Evolutionary conservation across 1,139 yeast genomes (phyloP), one percentile per base, ranked within the genome.

Genomic region (Yamadazyma triangularis): DNA sequence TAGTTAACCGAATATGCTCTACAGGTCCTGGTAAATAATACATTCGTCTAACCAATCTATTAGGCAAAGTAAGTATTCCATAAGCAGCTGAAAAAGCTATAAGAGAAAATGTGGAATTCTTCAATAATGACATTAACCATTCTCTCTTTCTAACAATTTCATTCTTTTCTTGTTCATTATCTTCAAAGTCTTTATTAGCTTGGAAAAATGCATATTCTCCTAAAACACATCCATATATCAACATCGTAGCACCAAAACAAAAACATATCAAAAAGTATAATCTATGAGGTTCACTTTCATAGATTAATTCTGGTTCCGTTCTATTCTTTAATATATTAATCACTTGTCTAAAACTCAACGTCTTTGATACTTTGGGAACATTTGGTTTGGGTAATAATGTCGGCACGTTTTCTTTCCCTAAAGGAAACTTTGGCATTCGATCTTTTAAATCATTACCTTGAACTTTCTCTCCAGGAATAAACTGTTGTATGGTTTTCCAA

Each of bases 271-370:
- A 60, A 51, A 85, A 84, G 52, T 84, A 86, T 18, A 84, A 63
- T 35, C 84, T 64, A 50, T 86, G 95, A 0, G 93, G 85, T 56
- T 86, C 95, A 20, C 88, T 78, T 61, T 83, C 89, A 55, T 86
- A 86, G 30, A 86, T 69, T 36, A 86, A 64, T 51, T 84, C 94
- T 1, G 93, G 93, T 31, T 71, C 68, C 7, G 58, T 60, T 43
- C 78, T 76, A 29, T 63, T 59, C 38, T 73, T 64, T 36, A 86
- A 59, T n/a, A 75, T 70, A 36, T 71, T 71, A 43, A 82, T 63
- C 56, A 85, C 79, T 49, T 80, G 82, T 14, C 77, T 63, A 45
- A 85, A 75, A 4, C 79, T 65, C 47, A 74, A 58, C 25, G 60
- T 48, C 15, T 39, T 25, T 1, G 84, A 79, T 3, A 79, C 84